A percentile compares a stretch with the other conserved stretches of the same genome.
Conservation (phyloP, 768 basidiomycete genomes). For the Tricholomella constricta region DNA sequence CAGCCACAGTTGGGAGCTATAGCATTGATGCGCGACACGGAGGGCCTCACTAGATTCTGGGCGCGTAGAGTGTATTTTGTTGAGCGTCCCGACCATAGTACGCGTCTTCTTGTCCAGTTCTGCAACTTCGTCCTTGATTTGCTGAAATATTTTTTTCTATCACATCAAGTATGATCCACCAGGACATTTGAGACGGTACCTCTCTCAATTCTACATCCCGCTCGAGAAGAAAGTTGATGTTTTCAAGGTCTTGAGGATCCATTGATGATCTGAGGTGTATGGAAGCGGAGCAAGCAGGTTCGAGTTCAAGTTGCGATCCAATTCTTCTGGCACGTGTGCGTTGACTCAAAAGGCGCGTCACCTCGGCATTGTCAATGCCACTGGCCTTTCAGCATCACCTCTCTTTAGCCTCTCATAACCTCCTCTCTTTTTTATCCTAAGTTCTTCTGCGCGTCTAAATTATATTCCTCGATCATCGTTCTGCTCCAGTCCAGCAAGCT, state of each 20-base stretch:
- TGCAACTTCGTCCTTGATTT: constrained; percentile 76
- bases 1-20: constrained; percentile 1
- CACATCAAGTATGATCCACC: not conserved
- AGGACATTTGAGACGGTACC: constrained; percentile 38
- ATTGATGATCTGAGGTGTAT: no score
- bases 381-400: not conserved
- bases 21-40: not conserved
- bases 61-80: constrained; percentile 79
- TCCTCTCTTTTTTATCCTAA: not conserved
- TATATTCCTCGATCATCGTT: not conserved
- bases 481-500: not conserved
- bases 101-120: constrained; percentile 78
- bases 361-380: no score
- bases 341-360: no score
- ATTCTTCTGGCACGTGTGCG: no score
- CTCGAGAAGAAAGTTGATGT: constrained; percentile 61
- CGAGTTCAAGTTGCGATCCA: not conserved
- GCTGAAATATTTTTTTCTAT: constrained; percentile 44
- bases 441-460: not conserved
- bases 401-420: not conserved
- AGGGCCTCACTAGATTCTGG: constrained; percentile 51
- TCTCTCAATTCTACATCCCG: constrained; percentile 65
- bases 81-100: constrained; percentile 71
- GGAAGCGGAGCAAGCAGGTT: not conserved
- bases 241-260: constrained; percentile 57